Base-by-base conservation (phyloP, 2,329 filamentous ascomycete genomes). In the Fusarium poae region DNA sequence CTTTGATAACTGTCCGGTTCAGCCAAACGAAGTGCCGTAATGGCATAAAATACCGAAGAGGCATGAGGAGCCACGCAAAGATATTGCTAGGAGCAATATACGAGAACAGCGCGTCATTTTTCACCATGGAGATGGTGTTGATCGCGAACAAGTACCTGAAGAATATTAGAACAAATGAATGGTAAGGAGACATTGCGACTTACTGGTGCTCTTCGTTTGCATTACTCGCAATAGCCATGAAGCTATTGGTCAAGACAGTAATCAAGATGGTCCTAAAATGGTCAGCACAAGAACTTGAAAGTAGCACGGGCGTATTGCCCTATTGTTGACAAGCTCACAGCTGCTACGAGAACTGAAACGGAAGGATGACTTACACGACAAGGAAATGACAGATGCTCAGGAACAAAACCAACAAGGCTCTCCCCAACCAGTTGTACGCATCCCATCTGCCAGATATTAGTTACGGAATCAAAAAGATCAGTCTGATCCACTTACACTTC, bases 101-200 rank as follows among this genome's bases (percentile, higher is more conserved):
- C 5, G 93, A 97, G 82, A 98, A 98, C 0, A 97, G 83, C 0
- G 94, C 92, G 77, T 98, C 95, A n/a, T 96, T 97, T 79, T 97
- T 98, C 70, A 97, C 95, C 92, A 97, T 97, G 6, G 93, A 97
- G 50, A 97, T 97, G 6, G 95, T 97, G 76, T 97, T 98, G 78
- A 98, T 94, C 0, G 95, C 95, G 75, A 98, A 97, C 4, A 97
- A 81, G 76, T 97, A 97, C 62, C 85, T 87, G 65, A 37, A 55
- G 32, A 32, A 12, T 2, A 50, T 75, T 34, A 72, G 65, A 43
- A 35, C 29, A 21, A 27, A 2, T 15, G 10, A 29, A 29, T 8
- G 12, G 7, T 1, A n/a, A 8, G 1, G 6, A 23, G 20, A 4
- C 8, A n/a, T 2, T 21, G 15, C 15, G 8, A 76, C 85, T 72